phyloP scores from a whole-genome alignment of 2,329 filamentous ascomycete genomes.

The Malbranchea cinnamomea region DNA sequence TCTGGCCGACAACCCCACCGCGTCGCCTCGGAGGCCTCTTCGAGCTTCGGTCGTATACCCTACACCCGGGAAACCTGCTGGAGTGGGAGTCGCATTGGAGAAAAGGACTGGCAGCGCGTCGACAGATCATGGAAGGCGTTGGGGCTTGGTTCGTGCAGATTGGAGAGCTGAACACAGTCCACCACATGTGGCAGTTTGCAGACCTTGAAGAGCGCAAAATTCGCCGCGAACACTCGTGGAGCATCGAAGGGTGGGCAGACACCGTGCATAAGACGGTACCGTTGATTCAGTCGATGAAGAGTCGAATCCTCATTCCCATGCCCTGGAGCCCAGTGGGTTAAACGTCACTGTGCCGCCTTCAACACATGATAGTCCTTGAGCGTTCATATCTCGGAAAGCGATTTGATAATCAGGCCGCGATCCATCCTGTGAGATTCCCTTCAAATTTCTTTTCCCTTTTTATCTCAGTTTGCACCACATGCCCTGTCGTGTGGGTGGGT shows the following conservation, averaged over 20 bases:
- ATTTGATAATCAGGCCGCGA: too few relatives aligned
- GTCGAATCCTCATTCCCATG: constrained; percentile 81
- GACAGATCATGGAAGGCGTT: constrained; percentile 96
- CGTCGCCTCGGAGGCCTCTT: constrained; percentile 84
- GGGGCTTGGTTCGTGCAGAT: constrained; percentile 99
- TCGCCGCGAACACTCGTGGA: constrained; percentile 88
- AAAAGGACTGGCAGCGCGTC: constrained; percentile 71
- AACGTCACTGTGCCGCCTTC: constrained; percentile 7
- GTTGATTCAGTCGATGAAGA: constrained; percentile 93
- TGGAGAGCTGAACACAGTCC: constrained; percentile 90
- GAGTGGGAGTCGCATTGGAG: constrained; percentile 99
- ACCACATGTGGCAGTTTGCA: constrained; percentile 97
- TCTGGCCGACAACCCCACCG: constrained; percentile 92
- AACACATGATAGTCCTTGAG: not conserved
- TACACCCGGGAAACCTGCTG: constrained; percentile 86
- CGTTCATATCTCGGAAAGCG: not conserved
- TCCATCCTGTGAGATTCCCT: too few relatives aligned
- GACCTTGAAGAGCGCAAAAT: constrained; percentile 87
- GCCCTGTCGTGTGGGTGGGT: too few relatives aligned
- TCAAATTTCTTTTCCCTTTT: too few relatives aligned
- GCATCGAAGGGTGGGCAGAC: constrained; percentile 85
- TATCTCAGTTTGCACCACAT: too few relatives aligned
- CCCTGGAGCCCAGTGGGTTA: constrained; percentile 89
- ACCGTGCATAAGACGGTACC: constrained; percentile 98
- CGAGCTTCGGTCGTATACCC: constrained; percentile 88